A percentile compares a stretch with the other conserved stretches of the same genome.
These are phyloP conservation scores for Backusella mclennaniae DNA, from an alignment of 192 early-diverging fungal species.

Conservation along the genomic window DNA sequence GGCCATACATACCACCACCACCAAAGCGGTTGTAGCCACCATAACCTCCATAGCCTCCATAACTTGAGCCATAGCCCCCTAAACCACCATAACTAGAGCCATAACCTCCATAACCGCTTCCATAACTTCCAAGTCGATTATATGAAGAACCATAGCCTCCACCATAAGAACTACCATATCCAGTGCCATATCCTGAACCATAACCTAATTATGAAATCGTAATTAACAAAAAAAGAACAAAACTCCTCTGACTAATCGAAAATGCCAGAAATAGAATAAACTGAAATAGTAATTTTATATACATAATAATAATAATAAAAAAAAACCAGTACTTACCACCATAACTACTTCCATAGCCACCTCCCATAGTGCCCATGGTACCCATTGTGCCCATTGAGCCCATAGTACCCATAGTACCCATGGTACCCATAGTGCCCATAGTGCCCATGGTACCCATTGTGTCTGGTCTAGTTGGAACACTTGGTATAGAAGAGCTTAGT, in stretches of 20 bases:
- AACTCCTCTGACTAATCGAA: background rate
- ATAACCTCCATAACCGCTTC: slow-evolving; percentile 32
- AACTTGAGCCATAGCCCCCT: slow-evolving; percentile 51
- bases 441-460: slow-evolving; percentile 7
- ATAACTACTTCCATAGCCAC: background rate
- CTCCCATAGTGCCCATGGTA: background rate
- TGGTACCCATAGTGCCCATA: background rate
- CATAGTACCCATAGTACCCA: background rate
- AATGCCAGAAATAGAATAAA: slow-evolving; percentile 4
- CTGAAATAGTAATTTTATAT: background rate
- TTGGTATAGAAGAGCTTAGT: slow-evolving; percentile 22
- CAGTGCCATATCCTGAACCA: slow-evolving; percentile 41
- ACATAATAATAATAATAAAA: background rate
- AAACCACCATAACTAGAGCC: slow-evolving; percentile 39
- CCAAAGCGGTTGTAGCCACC: slow-evolving; percentile 27
- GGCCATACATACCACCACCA: slow-evolving; percentile 33
- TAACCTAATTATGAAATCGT: background rate
- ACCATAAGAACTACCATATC: slow-evolving; percentile 42
- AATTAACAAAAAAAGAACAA: background rate
- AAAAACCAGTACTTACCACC: background rate
- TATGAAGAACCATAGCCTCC: slow-evolving; percentile 35
- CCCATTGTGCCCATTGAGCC: background rate
- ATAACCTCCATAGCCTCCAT: slow-evolving; percentile 49
- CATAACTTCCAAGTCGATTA: slow-evolving; percentile 38
- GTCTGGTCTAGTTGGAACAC: slow-evolving; percentile 42